Evolutionary conservation across 129 eudicot genomes (phyloP), one percentile per base, ranked within the genome.

Genomic region (Centrapalus pauciflorus): DNA sequence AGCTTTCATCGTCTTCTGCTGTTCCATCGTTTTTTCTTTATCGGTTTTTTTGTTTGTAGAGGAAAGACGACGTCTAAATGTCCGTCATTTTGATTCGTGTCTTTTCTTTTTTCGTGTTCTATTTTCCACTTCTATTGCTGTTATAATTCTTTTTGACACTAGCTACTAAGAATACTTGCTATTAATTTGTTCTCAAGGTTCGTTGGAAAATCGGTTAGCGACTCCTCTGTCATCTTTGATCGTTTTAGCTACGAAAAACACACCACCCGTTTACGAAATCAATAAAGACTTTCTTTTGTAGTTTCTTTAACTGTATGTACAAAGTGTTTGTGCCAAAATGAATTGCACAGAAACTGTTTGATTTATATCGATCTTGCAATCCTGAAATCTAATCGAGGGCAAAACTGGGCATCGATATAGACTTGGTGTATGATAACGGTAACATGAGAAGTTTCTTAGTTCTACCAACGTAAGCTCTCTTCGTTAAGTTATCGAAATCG

Each of bases 401-500:
- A 7, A 78, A 33, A 62, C 49, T 43, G 19, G 96, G 73, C 25
- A 19, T 32, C 21, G 90, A 69, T 16, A 82, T 14, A 13, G 97
- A 79, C 80, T 84, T 81, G 41, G 86, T 74, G 69, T 87, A 92
- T 0, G 98, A 83, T 1, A 92, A 34, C 28, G 98, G 98, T 67
- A 92, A 79, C 75, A 84, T 80, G 52, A 85, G 69, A 29, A 88
- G 77, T 69, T 88, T 92, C 90, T 85, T 83, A 3, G 89, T 63
- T 64, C 84, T 83, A 62, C 88, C 90, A 21, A 92, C 96, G 55
- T 83, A 85, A 2, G 98, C 98, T 60, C 96, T 76, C 62, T 81
- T 92, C 25, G 96, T 92, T 77, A 88, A 64, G 69, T 92, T 92
- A 74, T 88, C 95, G 43, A 81, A 92, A 29, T 77, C 93, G 28